Conservation (phyloP, 192 early-diverging fungal species). For the Jimgerdemannia flammicorona region DNA sequence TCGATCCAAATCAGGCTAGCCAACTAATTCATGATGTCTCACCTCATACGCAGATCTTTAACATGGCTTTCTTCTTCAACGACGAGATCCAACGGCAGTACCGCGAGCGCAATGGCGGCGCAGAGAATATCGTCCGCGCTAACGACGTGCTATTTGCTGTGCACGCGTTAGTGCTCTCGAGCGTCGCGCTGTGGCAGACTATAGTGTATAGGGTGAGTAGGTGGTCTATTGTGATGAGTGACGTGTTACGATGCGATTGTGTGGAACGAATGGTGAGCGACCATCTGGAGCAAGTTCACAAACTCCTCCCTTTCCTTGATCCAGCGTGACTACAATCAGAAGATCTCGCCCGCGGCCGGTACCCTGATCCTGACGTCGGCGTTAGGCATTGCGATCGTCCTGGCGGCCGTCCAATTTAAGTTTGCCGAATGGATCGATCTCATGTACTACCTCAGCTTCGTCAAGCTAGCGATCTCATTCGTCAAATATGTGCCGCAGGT, state of each 20-base stretch:
- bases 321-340: slow-evolving; percentile 39
- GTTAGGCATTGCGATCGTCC: slow-evolving; percentile 24
- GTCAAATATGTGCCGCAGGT: slow-evolving; percentile 82
- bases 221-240: neutral
- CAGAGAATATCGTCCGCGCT: slow-evolving; percentile 65
- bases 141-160: slow-evolving; percentile 88
- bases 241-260: neutral
- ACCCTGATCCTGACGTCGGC: slow-evolving; percentile 33
- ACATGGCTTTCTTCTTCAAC: slow-evolving; percentile 70
- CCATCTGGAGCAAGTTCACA: neutral
- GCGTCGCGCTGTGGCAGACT: slow-evolving; percentile 59
- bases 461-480: slow-evolving; percentile 78
- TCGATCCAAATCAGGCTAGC: neutral
- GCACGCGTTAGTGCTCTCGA: slow-evolving; percentile 72
- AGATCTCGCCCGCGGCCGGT: slow-evolving; percentile 32
- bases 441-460: slow-evolving; percentile 68
- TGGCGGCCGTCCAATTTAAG: slow-evolving; percentile 16
- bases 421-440: slow-evolving; percentile 48
- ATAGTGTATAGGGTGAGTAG: slow-evolving; percentile 61
- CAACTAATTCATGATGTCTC: neutral
- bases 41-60: slow-evolving; percentile 54
- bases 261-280: neutral
- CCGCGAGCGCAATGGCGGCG: slow-evolving; percentile 60
- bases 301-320: neutral
- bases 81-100: slow-evolving; percentile 66